Conservation (phyloP, 176 grass and related monocot species). For the sorghum (Sorghum bicolor) region Sorghum_bicolor_NCBIv3 NC_012874.2:18346001-18346500, state of each 20-base stretch:
- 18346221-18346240: conserved; percentile 70
- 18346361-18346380: conserved; percentile 66
- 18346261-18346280: conserved; percentile 59
- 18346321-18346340: conserved; percentile 87
- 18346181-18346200: conserved; percentile 88
- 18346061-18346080: background rate
- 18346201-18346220: conserved; percentile 87
- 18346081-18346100: conserved; percentile 67
- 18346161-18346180: conserved; percentile 81
- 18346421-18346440: background rate
- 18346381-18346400: conserved; percentile 85
- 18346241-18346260: conserved; percentile 68
- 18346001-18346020: background rate
- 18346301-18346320: conserved; percentile 84
- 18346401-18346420: conserved; percentile 76
- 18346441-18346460: background rate
- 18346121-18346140: conserved; percentile 74
- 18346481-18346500: background rate
- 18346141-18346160: conserved; percentile 86
- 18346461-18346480: background rate
- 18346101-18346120: conserved; percentile 63
- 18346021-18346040: background rate
- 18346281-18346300: conserved; percentile 79
- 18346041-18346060: background rate
- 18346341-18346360: conserved; percentile 68